These are phyloP conservation scores for Trichosanthes cucumerina DNA, from an alignment of 306 rosid species.

Conservation along the genomic window DNA sequence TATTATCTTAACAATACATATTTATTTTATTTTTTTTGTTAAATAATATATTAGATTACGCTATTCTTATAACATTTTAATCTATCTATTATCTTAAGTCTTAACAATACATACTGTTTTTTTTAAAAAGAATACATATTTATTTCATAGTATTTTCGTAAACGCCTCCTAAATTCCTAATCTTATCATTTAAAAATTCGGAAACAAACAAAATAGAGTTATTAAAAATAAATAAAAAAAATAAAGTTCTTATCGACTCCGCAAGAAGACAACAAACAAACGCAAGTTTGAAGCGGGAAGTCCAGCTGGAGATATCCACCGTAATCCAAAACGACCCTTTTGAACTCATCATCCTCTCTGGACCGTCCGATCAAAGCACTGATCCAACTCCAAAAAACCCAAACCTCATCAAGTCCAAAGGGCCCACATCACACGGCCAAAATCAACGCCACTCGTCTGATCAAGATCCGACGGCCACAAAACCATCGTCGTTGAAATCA, in stretches of 20 bases:
- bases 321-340: neutral
- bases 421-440: neutral
- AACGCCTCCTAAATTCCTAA: no score
- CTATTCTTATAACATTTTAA: no score
- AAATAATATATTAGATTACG: no score
- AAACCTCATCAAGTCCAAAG: neutral
- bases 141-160: no score
- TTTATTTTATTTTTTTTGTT: no score
- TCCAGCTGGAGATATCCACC: neutral
- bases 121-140: no score
- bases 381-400: neutral
- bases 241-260: neutral
- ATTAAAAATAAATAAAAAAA: neutral
- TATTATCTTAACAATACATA: no score
- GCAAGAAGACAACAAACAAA: neutral
- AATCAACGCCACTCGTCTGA: neutral
- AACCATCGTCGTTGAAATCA: neutral
- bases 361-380: conserved; percentile 9
- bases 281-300: neutral
- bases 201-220: neutral
- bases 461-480: neutral
- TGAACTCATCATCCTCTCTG: neutral
- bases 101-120: no score
- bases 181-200: no score
- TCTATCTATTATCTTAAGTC: no score